Base-by-base conservation (phyloP, 257 asterid species). In the Ligustrum vulgare region DNA sequence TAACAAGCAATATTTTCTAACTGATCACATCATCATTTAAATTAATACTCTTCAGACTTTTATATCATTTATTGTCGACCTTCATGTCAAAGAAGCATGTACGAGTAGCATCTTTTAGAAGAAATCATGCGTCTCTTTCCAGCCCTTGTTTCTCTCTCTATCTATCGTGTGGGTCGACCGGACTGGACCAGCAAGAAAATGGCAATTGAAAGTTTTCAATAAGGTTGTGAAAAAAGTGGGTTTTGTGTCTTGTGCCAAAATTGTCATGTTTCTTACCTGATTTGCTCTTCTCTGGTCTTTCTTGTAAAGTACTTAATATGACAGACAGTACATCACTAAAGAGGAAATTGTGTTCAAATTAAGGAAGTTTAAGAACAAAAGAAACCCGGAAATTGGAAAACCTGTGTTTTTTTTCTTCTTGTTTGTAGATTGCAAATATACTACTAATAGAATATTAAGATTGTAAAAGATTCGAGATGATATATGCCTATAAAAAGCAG, bases 101-200 rank as follows among this genome's bases (percentile, higher is more conserved):
- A 28, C 1, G 1, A 28, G 31, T 28, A 28, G 31, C 1, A 0
- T 28, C 1, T 28, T 28, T 28, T 28, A 28, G 16, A 41, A 11
- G 49, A 41, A 10, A 41, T 41, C 15, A 15, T 41, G 16, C n/a
- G 11, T 49, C 72, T n/a, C 37, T 74, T 23, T 37, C 47, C n/a
- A 18, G 10, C 12, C 12, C 45, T 33, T 82, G 75, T 23, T 12
- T 37, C 37, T 70, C 70, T 80, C 82, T 12, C 76, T 45, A 64
- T 80, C 80, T 33, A 1, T 35, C 1, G 49, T 41, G 16, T 41
- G 7, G 16, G 67, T 80, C 82, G 86, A 83, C 94, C 90, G 90
- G 16, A 15, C 15, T 16, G 16, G 16, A 4, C 39, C 39, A 8
- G 1, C 2, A 89, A 84, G 86, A 86, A 87, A 87, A 11, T 6